phyloP scores from a whole-genome alignment of 306 rosid species.

The Glycyrrhiza uralensis region DNA sequence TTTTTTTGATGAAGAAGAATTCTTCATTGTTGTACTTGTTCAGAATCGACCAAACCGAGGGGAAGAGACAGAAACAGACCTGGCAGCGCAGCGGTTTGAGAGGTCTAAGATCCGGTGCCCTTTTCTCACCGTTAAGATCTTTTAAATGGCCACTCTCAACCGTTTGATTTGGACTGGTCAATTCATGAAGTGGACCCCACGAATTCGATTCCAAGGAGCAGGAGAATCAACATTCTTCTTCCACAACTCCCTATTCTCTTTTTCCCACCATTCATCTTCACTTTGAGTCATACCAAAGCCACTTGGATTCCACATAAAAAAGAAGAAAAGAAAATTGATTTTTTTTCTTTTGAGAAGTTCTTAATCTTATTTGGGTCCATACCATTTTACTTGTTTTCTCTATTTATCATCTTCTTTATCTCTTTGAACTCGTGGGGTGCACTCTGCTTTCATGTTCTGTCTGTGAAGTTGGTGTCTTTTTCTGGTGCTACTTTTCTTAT shows the following conservation, averaged over 20 bases:
- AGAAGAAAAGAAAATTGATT: too few species aligned
- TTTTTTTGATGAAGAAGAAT: too few species aligned
- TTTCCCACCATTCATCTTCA: slow-evolving; percentile 36
- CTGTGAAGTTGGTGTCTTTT: background rate
- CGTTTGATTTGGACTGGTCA: slow-evolving; percentile 51
- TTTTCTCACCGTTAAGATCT: slow-evolving; percentile 25
- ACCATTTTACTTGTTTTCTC: background rate
- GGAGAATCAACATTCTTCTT: slow-evolving; percentile 37
- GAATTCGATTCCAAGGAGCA: slow-evolving; percentile 47
- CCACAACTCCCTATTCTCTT: slow-evolving; percentile 35
- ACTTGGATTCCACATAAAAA: slow-evolving; percentile 45
- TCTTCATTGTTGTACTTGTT: background rate
- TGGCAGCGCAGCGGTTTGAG: background rate
- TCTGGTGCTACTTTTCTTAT: background rate
- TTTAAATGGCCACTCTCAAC: slow-evolving; percentile 26
- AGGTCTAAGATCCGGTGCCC: background rate
- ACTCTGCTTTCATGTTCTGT: background rate
- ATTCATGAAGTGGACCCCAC: slow-evolving; percentile 45
- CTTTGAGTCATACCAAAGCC: slow-evolving; percentile 54
- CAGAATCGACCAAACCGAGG: slow-evolving; percentile 15
- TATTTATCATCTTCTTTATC: slow-evolving; percentile 14
- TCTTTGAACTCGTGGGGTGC: slow-evolving; percentile 30
- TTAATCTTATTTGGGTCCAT: slow-evolving; percentile 34
- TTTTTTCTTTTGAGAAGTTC: slow-evolving; percentile 12
- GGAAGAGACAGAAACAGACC: background rate